phyloP scores from a whole-genome alignment of 2,329 filamentous ascomycete genomes.

The Xylariaceae sp. region DNA sequence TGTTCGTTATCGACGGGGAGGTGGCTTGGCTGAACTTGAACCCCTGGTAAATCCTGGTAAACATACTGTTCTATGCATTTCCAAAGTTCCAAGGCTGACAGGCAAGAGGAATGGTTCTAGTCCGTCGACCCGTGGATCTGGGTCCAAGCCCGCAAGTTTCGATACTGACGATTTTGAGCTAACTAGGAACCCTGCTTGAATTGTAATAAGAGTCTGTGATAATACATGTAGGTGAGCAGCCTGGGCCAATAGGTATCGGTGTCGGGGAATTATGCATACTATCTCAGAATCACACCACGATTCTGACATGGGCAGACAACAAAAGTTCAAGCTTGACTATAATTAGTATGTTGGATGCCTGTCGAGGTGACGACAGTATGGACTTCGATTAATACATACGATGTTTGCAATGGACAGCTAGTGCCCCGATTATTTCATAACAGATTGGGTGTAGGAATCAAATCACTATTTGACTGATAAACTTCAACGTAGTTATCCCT shows the following conservation, averaged over 20 bases:
- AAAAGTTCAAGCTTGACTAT: conserved; percentile 12
- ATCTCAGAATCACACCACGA: conserved; percentile 18
- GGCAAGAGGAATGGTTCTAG: too few species aligned
- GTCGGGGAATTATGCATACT: conserved; percentile 1
- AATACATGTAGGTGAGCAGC: neutral
- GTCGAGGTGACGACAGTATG: too few species aligned
- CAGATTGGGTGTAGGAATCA: too few species aligned
- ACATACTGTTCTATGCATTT: too few species aligned
- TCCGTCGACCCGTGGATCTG: conserved; percentile 21
- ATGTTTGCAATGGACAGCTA: too few species aligned
- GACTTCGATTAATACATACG: too few species aligned
- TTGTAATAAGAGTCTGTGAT: conserved; percentile 3
- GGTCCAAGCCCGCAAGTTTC: conserved; percentile 3
- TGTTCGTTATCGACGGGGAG: conserved; percentile 1
- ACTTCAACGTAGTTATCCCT: too few species aligned
- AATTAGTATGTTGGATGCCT: too few species aligned
- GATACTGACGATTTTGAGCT: neutral
- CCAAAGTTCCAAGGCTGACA: too few species aligned
- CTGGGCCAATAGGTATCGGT: neutral
- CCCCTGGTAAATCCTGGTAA: neutral
- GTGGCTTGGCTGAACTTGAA: neutral
- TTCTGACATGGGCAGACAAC: conserved; percentile 23
- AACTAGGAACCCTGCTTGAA: conserved; percentile 4
- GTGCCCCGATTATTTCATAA: too few species aligned
- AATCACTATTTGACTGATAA: too few species aligned